Evolutionary conservation across 768 basidiomycete genomes (phyloP).

Genomic region (Pleurotus sapidus): DNA sequence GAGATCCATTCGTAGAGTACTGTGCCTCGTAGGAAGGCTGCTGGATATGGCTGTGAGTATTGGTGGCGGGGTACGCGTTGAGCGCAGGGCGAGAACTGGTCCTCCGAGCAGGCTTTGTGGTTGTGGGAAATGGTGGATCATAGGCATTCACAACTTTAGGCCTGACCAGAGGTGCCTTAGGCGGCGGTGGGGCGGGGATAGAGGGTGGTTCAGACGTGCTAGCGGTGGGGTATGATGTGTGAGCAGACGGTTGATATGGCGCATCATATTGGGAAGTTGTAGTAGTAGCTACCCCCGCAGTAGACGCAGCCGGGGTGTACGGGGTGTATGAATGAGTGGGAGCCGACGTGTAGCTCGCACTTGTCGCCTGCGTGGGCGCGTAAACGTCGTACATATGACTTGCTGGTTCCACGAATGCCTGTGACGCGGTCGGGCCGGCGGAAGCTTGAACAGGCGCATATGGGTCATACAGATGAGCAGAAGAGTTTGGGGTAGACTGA

Average conservation of each 20-base stretch:
- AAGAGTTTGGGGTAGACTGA: too few relatives aligned
- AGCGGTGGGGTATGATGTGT: conserved; percentile 7
- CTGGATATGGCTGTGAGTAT: neutral
- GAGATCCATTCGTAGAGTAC: too few relatives aligned
- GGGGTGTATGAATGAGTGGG: conserved; percentile 19
- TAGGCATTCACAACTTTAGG: conserved; percentile 72
- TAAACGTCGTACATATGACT: conserved; percentile 1
- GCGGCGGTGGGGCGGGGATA: conserved; percentile 30
- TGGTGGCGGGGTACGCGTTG: neutral
- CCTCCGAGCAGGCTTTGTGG: conserved; percentile 31
- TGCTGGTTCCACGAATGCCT: too few relatives aligned
- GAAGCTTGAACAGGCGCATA: conserved; percentile 2
- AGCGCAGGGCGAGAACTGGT: neutral
- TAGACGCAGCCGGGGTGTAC: conserved; percentile 20
- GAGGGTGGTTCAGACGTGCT: conserved; percentile 9
- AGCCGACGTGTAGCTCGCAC: neutral
- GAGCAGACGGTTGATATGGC: conserved; percentile 12
- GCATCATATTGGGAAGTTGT: conserved; percentile 15
- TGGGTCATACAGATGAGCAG: too few relatives aligned
- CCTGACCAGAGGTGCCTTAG: conserved; percentile 47
- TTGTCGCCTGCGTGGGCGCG: conserved; percentile 6
- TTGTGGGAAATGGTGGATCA: conserved; percentile 69
- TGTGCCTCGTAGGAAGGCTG: neutral
- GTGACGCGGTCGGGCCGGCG: neutral
- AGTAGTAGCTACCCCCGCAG: conserved; percentile 6